Conservation (phyloP, 306 rosid species). For the Fragaria ananassa region DNA sequence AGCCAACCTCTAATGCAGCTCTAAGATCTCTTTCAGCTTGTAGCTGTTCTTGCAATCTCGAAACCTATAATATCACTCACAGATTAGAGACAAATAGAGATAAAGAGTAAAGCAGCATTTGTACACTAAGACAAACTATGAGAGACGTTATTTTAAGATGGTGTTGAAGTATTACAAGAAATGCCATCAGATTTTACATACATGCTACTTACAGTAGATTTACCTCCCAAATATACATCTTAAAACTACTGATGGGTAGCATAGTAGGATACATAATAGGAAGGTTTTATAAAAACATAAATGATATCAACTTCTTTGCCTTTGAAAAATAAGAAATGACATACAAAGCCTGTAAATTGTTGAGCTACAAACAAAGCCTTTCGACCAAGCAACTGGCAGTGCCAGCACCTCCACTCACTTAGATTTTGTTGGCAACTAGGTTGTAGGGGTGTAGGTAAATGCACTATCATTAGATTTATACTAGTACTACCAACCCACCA, state of each 20-base stretch:
- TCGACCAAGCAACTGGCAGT: neutral
- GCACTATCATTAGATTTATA: neutral
- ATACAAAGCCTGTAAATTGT: neutral
- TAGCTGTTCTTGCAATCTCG: constrained; percentile 98
- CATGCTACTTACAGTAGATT: neutral
- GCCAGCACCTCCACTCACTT: neutral
- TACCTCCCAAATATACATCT: constrained; percentile 3
- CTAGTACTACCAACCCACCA: neutral
- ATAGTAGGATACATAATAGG: neutral
- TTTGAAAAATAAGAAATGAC: neutral
- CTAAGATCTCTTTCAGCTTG: constrained; percentile 99
- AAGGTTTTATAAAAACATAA: neutral
- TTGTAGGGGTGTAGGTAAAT: neutral
- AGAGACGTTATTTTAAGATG: neutral
- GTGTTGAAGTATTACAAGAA: neutral
- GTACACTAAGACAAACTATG: neutral
- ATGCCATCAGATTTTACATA: neutral
- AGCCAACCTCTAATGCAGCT: constrained; percentile 97
- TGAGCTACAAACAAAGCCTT: neutral
- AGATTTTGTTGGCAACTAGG: neutral
- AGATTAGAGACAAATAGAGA: constrained; percentile 17
- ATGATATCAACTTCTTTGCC: neutral
- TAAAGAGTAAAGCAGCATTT: neutral
- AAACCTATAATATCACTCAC: constrained; percentile 56
- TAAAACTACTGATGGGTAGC: neutral